phyloP scores from a whole-genome alignment of 1,139 yeast genomes.

The Scheffersomyces quercinus region DNA sequence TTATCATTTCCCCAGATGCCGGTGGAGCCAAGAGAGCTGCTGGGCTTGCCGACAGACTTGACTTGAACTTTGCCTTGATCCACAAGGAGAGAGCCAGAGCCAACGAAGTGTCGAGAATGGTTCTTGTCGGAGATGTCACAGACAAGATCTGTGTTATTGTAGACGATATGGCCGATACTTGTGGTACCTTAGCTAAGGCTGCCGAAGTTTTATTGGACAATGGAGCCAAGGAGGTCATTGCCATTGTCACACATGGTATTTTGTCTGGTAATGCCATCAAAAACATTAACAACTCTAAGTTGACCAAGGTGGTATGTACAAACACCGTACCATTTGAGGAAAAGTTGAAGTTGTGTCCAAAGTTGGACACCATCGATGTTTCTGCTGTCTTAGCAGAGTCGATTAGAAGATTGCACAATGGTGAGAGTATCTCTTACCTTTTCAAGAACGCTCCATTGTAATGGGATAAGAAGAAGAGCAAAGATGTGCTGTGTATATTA shows the following conservation, averaged over 20 bases:
- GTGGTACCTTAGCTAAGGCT: slow-evolving; percentile 95
- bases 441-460: slow-evolving; percentile 54
- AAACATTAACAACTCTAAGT: slow-evolving; percentile 74
- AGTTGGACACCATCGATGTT: slow-evolving; percentile 79
- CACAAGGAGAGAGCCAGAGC: slow-evolving; percentile 97
- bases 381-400: slow-evolving; percentile 94
- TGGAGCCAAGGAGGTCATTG: slow-evolving; percentile 83
- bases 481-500: background rate
- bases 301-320: slow-evolving; percentile 85
- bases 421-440: slow-evolving; percentile 77
- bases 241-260: slow-evolving; percentile 95
- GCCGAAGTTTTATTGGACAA: slow-evolving; percentile 85
- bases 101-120: slow-evolving; percentile 93
- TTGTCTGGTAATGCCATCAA: slow-evolving; percentile 85
- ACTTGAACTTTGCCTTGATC: slow-evolving; percentile 90
- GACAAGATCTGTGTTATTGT: slow-evolving; percentile 86
- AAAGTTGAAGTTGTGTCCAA: slow-evolving; percentile 67
- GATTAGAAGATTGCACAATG: slow-evolving; percentile 90
- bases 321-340: slow-evolving; percentile 92
- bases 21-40: slow-evolving; percentile 99
- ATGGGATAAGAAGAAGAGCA: background rate
- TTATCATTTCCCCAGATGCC: slow-evolving; percentile 95
- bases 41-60: slow-evolving; percentile 87
- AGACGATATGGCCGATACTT: slow-evolving; percentile 98
- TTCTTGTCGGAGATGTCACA: slow-evolving; percentile 91